Conservation (phyloP, 1,284 basidiomycete species). For the Pascua guehoae region DNA sequence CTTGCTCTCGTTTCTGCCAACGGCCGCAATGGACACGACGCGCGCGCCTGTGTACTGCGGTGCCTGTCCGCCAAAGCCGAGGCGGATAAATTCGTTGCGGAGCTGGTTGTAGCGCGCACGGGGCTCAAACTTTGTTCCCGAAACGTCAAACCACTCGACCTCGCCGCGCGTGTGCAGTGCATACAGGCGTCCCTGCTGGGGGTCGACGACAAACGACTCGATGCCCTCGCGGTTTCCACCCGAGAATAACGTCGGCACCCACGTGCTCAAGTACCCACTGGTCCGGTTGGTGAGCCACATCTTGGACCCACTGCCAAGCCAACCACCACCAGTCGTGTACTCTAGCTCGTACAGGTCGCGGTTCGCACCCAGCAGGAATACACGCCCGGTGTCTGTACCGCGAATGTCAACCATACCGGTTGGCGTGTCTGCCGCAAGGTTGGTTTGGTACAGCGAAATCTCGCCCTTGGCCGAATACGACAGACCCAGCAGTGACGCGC, state of each 20-base stretch:
- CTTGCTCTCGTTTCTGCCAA: slow-evolving; percentile 46
- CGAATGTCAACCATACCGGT: slow-evolving; percentile 75
- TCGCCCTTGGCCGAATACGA: slow-evolving; percentile 57
- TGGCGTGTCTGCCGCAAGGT: slow-evolving; percentile 69
- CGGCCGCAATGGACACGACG: slow-evolving; percentile 44
- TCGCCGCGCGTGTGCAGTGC: slow-evolving; percentile 35
- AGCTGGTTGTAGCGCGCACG: slow-evolving; percentile 25
- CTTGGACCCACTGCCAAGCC: slow-evolving; percentile 65
- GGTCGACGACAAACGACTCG: slow-evolving; percentile 38
- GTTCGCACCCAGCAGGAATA: slow-evolving; percentile 86
- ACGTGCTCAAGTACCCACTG: slow-evolving; percentile 30
- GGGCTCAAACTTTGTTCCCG: slow-evolving; percentile 26
- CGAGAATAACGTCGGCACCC: slow-evolving; percentile 26
- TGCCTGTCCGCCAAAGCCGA: slow-evolving; percentile 15
- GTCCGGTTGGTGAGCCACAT: slow-evolving; percentile 34
- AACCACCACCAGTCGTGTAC: slow-evolving; percentile 86
- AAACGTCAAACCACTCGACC: slow-evolving; percentile 35
- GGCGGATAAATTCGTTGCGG: slow-evolving; percentile 20
- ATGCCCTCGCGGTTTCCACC: slow-evolving; percentile 34
- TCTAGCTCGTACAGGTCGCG: slow-evolving; percentile 88
- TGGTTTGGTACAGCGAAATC: slow-evolving; percentile 86
- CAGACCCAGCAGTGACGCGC: slow-evolving; percentile 81
- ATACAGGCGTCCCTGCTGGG: slow-evolving; percentile 34
- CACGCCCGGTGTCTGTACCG: slow-evolving; percentile 75
- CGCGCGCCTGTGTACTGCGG: slow-evolving; percentile 12